phyloP scores from a whole-genome alignment of 2,329 filamentous ascomycete species.

The Trichoderma sp. region DNA sequence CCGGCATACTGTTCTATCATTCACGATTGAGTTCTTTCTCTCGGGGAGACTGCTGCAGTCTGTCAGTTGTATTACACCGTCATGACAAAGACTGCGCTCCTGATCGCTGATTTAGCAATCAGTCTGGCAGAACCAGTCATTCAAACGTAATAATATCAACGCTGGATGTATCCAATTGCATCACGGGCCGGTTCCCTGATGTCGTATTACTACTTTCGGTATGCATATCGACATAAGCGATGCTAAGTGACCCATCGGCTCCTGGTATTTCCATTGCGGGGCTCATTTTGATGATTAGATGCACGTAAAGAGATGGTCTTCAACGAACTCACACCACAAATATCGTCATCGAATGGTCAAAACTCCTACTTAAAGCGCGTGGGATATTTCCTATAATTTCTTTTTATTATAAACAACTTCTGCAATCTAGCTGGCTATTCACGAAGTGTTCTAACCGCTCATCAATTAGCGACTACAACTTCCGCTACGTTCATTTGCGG shows the following conservation, averaged over 20 bases:
- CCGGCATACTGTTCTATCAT: background rate
- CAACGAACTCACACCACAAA: background rate
- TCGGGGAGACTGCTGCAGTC: background rate
- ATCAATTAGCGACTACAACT: background rate
- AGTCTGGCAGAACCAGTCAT: background rate
- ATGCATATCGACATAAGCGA: too few species aligned
- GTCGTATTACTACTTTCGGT: too few species aligned
- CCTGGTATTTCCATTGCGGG: background rate
- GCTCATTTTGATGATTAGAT: background rate
- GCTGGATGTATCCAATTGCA: too few species aligned
- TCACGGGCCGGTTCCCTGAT: too few species aligned
- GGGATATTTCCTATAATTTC: background rate
- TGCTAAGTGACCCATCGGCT: too few species aligned
- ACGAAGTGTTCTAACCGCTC: too few species aligned
- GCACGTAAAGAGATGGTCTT: accelerated
- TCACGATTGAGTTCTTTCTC: too few species aligned
- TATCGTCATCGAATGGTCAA: background rate
- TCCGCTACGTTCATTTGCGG: background rate
- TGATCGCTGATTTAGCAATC: background rate
- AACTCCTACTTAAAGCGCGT: background rate
- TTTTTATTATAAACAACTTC: background rate
- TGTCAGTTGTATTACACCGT: background rate
- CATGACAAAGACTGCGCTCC: background rate
- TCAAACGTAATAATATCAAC: too few species aligned
- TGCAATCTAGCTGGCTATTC: background rate